Evolutionary conservation across 805 yeast species (phyloP), one percentile per base, ranked within the genome.

Genomic region (Candida broadrunensis): DNA sequence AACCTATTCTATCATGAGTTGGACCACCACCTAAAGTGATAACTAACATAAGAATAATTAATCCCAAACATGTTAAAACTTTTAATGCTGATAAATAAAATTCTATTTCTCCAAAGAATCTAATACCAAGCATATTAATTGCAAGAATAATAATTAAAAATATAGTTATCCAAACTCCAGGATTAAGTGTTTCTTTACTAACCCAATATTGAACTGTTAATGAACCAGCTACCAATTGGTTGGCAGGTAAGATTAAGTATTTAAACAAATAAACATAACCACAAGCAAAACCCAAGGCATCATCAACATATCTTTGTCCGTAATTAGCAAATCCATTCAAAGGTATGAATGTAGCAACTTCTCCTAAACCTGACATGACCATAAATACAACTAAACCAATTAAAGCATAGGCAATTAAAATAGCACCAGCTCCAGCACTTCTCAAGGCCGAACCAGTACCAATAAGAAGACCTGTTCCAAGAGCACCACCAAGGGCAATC

Each of bases 401-500:
- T 38, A 81, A 58, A 5, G 81, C 60, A 56, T 86, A 88, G 3
- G 88, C 77, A 38, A 86, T 73, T 33, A 86, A 70, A 35, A 78
- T 69, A 38, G 80, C 67, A 20, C 73, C 84, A 2, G 84, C 91
- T 6, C 95, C 95, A 12, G 87, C 88, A 11, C 72, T 58, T n/a
- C 73, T 68, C 41, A 86, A 69, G 1, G 90, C 81, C 13, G 80
- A 65, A 42, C 89, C 88, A 2, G 90, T 83, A 52, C 90, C 88
- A 49, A 86, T 82, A 48, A 86, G 67, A 42, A 86, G 70, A 42
- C 55, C 95, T 1, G 93, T 85, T 41, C 93, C 93, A 38, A 86
- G 63, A 7, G 91, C 86, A 50, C 93, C 91, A 50, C 93, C 95
- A 49, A 87, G 78, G 48, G 93, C 85, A 55, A 83, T 80, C 85